Conservation (phyloP, 2,329 filamentous ascomycete genomes). For the Claviceps cyperi region DNA sequence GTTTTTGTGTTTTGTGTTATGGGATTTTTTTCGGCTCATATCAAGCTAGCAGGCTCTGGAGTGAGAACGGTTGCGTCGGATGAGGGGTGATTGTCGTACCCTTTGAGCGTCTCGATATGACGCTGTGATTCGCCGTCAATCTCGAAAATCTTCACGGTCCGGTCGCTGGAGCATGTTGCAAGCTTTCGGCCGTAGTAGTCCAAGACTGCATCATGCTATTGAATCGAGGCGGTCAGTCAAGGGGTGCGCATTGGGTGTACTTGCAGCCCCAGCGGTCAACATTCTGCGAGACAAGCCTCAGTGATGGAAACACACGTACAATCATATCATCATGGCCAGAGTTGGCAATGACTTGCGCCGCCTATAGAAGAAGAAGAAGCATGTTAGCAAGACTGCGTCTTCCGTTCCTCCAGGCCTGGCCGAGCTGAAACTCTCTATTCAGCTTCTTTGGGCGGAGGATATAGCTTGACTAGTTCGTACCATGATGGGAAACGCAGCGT, state of each 20-base stretch:
- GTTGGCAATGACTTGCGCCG: slow-evolving; percentile 30
- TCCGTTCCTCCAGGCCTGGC: not conserved
- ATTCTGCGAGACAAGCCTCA: not conserved
- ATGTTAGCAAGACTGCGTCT: slow-evolving; percentile 12
- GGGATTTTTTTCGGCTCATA: not conserved
- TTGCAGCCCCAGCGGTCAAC: not conserved
- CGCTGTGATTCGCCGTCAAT: slow-evolving; percentile 86
- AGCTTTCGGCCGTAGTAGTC: slow-evolving; percentile 96
- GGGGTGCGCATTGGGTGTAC: not conserved
- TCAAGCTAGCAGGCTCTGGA: not conserved
- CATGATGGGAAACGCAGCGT: slow-evolving; percentile 1
- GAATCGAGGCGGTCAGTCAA: slow-evolving; percentile 8
- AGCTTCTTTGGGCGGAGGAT: not conserved
- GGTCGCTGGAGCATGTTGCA: slow-evolving; percentile 94
- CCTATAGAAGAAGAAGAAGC: slow-evolving; percentile 12
- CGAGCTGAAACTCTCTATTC: not conserved
- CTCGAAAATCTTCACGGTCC: slow-evolving; percentile 98
- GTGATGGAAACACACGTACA: slow-evolving; percentile 44
- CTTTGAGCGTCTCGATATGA: slow-evolving; percentile 83
- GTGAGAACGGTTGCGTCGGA: too few relatives aligned
- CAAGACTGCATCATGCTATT: slow-evolving; percentile 86
- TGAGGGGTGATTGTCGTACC: slow-evolving; percentile 37
- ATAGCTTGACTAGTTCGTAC: slow-evolving; percentile 1
- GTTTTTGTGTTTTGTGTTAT: not conserved
- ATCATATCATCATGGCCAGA: slow-evolving; percentile 93